Conservation (phyloP, 2,329 filamentous ascomycete genomes). For the Blumeriella jaapii region DNA sequence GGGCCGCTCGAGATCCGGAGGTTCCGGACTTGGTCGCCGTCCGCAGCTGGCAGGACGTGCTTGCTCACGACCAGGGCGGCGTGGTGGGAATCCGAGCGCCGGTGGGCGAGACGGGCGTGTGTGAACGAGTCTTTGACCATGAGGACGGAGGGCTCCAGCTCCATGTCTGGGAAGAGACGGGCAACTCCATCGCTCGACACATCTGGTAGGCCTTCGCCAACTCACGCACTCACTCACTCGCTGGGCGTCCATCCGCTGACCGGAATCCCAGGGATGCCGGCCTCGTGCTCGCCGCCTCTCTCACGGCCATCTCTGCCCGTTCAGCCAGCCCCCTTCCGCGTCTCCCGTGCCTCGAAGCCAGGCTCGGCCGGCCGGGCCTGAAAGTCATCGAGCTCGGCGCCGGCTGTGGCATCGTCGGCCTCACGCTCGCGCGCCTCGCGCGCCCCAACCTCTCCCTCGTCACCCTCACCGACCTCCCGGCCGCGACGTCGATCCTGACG, state of each 20-base stretch:
- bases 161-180: constrained; percentile 55
- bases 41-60: constrained; percentile 8
- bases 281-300: constrained; percentile 27
- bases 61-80: constrained; percentile 9
- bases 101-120: constrained; percentile 8
- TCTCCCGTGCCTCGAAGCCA: constrained; percentile 11
- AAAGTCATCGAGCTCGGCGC: constrained; percentile 53
- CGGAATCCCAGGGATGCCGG: constrained; percentile 29
- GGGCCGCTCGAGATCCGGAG: too few species aligned
- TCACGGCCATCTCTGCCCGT: constrained; percentile 15
- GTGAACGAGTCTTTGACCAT: constrained; percentile 17
- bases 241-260: constrained; percentile 14
- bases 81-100: constrained; percentile 18
- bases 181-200: constrained; percentile 61
- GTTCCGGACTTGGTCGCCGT: too few species aligned
- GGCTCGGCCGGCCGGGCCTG: constrained; percentile 25
- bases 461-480: constrained; percentile 52
- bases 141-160: constrained; percentile 6
- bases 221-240: constrained; percentile 7
- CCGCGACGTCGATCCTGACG: constrained; percentile 48
- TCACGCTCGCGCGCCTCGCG: constrained; percentile 33
- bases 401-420: constrained; percentile 57
- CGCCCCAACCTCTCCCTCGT: constrained; percentile 30
- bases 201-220: constrained; percentile 42
- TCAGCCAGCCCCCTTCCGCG: constrained; percentile 3